A percentile compares a stretch with the other conserved stretches of the same genome.
Conservation (phyloP, 805 yeast genomes). For the Ogataea minuta region DNA sequence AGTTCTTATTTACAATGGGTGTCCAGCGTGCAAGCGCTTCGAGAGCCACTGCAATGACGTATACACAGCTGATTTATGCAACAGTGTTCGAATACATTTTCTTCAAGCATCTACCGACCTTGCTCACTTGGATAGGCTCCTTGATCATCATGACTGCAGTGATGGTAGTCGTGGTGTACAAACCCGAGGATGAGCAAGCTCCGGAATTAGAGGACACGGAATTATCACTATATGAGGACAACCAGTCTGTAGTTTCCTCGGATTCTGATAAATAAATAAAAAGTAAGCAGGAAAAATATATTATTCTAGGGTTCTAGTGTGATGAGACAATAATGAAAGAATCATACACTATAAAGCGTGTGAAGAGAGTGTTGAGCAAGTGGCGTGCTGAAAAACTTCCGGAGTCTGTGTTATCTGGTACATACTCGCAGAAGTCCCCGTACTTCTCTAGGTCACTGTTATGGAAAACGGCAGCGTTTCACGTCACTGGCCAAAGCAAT, state of each 20-base stretch:
- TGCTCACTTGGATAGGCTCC: constrained; percentile 69
- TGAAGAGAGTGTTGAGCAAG: constrained; percentile 4
- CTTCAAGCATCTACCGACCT: constrained; percentile 72
- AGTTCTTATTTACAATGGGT: constrained; percentile 75
- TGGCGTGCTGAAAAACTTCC: constrained; percentile 9
- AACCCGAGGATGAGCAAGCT: constrained; percentile 31
- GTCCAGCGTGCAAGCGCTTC: constrained; percentile 80
- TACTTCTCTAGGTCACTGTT: constrained; percentile 25
- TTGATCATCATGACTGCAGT: constrained; percentile 66
- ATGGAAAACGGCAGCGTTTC: constrained; percentile 24
- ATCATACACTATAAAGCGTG: constrained; percentile 3
- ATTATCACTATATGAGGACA: background rate
- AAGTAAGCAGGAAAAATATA: constrained; percentile 2
- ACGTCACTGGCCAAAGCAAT: constrained; percentile 10
- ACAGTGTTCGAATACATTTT: constrained; percentile 68
- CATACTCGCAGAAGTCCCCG: constrained; percentile 10
- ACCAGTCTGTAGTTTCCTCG: background rate
- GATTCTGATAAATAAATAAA: constrained; percentile 5
- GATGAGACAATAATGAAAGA: constrained; percentile 3
- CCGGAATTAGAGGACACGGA: constrained; percentile 4
- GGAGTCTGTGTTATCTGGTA: constrained; percentile 3
- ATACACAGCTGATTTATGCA: constrained; percentile 77
- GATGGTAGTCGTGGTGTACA: constrained; percentile 51
- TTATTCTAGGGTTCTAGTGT: background rate
- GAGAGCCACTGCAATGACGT: constrained; percentile 69